Base-by-base conservation (phyloP, 257 asterid genomes). In the Scutellaria galericulata region DNA sequence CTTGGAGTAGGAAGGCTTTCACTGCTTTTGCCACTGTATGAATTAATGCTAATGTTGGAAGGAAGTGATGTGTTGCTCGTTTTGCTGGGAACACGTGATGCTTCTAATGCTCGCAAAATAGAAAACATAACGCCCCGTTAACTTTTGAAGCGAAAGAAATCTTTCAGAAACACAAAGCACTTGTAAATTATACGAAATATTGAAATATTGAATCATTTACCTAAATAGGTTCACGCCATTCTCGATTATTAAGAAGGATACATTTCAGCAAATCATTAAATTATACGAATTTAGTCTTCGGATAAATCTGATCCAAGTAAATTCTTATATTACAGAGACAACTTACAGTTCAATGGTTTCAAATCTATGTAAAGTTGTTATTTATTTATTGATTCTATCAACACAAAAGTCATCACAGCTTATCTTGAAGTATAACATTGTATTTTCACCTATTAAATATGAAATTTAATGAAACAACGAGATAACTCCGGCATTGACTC, bases 1-100 rank as follows among this genome's bases (percentile, higher is more conserved):
- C 96, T 86, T 15, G 96, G 99, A 64, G 96, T 90, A 11, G 97
- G 91, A 69, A 90, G 83, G 84, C 83, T 85, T 52, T 85, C 91
- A 61, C 85, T 83, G 86, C 89, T 85, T 70, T 86, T 94, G 47
- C 68, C 80, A 35, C 88, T 90, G 85, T 77, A 64, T 35, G 89
- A 81, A 37, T 90, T 87, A 61, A 86, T 79, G 58, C 81, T 87
- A 62, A 87, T 72, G 77, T 61, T 83, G 45, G 95, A 87, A 40
- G 80, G 92, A 48, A 58, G 77, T n/a, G 87, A 78, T 40, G 88
- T 80, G 37, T 63, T 74, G 85, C 85, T 79, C 51, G 63, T 73
- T 74, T 80, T 90, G 82, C 88, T 78, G 45, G 89, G 82, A 48
- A 31, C 63, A 64, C 77, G 79, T 5, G 87, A 79, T 57, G 85